Evolutionary conservation across 192 early-diverging fungal species (phyloP).

Genomic region (Umbelopsis sp.): DNA sequence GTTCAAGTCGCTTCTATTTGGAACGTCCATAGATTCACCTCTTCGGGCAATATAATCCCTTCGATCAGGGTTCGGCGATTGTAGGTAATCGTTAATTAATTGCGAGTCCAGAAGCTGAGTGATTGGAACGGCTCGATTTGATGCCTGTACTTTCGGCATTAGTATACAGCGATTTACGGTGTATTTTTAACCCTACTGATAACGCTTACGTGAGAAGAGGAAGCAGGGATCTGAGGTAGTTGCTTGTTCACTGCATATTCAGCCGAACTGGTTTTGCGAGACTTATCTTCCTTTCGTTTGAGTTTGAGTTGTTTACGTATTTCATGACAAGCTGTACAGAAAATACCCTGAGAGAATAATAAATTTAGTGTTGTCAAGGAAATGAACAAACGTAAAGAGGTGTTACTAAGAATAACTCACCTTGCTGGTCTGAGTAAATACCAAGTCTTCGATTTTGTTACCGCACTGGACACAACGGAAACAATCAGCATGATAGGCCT

Average conservation of each 20-base stretch:
- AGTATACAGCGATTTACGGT: not conserved
- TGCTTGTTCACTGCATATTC: conserved; percentile 4
- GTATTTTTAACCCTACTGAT: too few species aligned
- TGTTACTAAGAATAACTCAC: conserved; percentile 26
- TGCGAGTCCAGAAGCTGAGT: conserved; percentile 1
- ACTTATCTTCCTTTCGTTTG: conserved; percentile 47
- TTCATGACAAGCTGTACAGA: conserved; percentile 74
- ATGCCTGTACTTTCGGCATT: not conserved
- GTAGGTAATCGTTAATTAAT: conserved; percentile 3
- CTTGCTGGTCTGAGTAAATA: conserved; percentile 83
- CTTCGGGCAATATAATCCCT: not conserved
- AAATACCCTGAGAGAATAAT: conserved; percentile 56
- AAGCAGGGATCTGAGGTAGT: not conserved
- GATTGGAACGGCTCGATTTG: not conserved
- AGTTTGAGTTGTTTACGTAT: conserved; percentile 66
- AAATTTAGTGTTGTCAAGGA: not conserved
- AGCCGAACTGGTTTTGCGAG: not conserved
- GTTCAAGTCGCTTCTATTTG: not conserved
- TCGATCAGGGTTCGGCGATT: conserved; percentile 3
- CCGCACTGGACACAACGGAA: conserved; percentile 79
- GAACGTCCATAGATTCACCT: conserved; percentile 12
- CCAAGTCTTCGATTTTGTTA: conserved; percentile 73
- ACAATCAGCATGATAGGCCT: conserved; percentile 81
- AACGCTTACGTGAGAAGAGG: not conserved
- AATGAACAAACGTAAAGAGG: too few species aligned